Evolutionary conservation across 768 basidiomycete species (phyloP).

Genomic region (Xanthoconium stramineum): DNA sequence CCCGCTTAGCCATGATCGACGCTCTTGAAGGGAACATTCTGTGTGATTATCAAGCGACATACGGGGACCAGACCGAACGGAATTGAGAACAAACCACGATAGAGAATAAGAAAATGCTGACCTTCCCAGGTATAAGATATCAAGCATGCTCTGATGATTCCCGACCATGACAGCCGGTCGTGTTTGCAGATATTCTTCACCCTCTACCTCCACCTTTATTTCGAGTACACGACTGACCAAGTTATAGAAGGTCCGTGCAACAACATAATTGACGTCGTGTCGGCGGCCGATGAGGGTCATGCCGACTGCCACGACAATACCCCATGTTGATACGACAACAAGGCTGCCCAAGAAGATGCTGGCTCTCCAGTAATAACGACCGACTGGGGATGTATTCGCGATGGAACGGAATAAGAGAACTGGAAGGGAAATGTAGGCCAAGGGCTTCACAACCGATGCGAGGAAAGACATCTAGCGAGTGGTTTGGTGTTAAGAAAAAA

Average conservation of each 20-base stretch:
- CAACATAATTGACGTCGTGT: constrained; percentile 77
- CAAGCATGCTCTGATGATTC: constrained; percentile 94
- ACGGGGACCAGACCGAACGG: constrained; percentile 2
- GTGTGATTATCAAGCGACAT: constrained; percentile 6
- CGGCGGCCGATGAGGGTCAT: constrained; percentile 66
- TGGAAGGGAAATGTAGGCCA: constrained; percentile 78
- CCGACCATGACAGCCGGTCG: constrained; percentile 73
- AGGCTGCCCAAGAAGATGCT: constrained; percentile 72
- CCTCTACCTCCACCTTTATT: constrained; percentile 75
- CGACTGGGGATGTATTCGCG: constrained; percentile 50
- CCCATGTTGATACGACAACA: constrained; percentile 67
- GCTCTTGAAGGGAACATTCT: constrained; percentile 81
- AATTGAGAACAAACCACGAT: constrained; percentile 8
- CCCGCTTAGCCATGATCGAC: constrained; percentile 91
- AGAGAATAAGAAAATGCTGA: constrained; percentile 36
- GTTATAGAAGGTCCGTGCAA: constrained; percentile 80
- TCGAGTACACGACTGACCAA: constrained; percentile 62
- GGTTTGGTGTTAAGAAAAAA: constrained; percentile 10
- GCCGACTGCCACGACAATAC: constrained; percentile 62
- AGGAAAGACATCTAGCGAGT: constrained; percentile 58
- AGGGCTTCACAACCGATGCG: constrained; percentile 56
- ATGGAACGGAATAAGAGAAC: constrained; percentile 61
- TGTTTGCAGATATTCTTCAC: constrained; percentile 73
- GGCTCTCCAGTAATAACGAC: constrained; percentile 70
- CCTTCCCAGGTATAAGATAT: constrained; percentile 80